Conservation (phyloP, 2,329 filamentous ascomycete genomes). For the Nigrograna mackinnonii region DNA sequence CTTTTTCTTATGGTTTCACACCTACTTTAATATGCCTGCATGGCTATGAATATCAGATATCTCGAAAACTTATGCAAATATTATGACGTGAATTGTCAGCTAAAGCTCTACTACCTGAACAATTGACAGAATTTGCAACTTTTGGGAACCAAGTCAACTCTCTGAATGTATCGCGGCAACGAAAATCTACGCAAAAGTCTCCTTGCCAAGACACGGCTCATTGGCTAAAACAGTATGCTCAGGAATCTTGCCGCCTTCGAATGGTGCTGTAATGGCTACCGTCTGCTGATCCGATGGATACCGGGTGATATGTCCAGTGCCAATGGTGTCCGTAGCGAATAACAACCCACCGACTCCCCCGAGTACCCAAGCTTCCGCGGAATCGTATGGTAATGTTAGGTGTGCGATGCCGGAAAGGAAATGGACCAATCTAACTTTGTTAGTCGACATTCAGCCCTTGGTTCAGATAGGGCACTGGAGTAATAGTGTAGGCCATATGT, state of each 20-base stretch:
- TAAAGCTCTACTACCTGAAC: too few relatives aligned
- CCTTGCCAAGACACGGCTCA: conserved; percentile 14
- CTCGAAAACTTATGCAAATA: too few relatives aligned
- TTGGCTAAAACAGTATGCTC: conserved; percentile 20
- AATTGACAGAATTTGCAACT: too few relatives aligned
- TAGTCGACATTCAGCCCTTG: background rate
- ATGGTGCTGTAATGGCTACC: conserved; percentile 28
- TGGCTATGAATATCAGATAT: too few relatives aligned
- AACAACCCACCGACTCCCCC: conserved; percentile 35
- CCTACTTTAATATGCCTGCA: too few relatives aligned
- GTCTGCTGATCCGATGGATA: conserved; percentile 38
- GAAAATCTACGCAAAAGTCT: conserved; percentile 16
- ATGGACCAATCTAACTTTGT: conserved; percentile 27
- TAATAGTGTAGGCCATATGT: too few relatives aligned
- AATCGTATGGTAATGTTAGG: conserved; percentile 30
- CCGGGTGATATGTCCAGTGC: conserved; percentile 31
- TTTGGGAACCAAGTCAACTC: too few relatives aligned
- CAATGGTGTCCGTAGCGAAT: conserved; percentile 34
- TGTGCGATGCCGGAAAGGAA: conserved; percentile 38
- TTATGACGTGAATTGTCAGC: too few relatives aligned
- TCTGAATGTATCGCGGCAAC: too few relatives aligned
- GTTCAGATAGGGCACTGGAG: too few relatives aligned
- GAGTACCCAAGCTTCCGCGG: conserved; percentile 30
- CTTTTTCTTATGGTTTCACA: too few relatives aligned
- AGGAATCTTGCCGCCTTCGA: conserved; percentile 24